A percentile compares a stretch with the other conserved stretches of the same genome.
Conservation (phyloP, 768 basidiomycete genomes). For the Termitomyces eurrhizus region DNA sequence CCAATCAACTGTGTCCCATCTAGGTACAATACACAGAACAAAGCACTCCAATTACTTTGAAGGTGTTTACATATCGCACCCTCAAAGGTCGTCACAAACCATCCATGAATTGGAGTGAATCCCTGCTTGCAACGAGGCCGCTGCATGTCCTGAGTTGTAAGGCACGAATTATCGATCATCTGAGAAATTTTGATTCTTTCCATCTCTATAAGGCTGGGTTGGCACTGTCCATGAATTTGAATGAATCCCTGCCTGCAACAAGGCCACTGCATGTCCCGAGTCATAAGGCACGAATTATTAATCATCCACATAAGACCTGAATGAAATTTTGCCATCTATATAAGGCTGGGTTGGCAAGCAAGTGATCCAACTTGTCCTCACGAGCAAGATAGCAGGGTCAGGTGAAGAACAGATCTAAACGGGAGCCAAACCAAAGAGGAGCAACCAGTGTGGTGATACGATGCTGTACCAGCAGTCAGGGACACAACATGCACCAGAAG, state of each 20-base stretch:
- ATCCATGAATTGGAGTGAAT: neutral
- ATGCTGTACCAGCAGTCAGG: too few species aligned
- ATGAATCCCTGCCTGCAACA: too few species aligned
- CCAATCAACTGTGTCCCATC: neutral
- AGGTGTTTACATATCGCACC: neutral
- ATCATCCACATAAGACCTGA: too few species aligned
- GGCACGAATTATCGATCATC: slow-evolving; percentile 9
- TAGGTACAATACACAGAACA: neutral
- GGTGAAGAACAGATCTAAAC: neutral
- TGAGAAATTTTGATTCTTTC: slow-evolving; percentile 1
- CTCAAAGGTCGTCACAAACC: neutral
- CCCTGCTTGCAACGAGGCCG: neutral
- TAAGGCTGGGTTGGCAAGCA: slow-evolving; percentile 5
- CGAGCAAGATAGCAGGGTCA: neutral
- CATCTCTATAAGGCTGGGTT: neutral
- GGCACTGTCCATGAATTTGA: too few species aligned
- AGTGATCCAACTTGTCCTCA: neutral
- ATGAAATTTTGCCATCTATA: too few species aligned
- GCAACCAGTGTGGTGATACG: too few species aligned
- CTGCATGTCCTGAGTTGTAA: neutral
- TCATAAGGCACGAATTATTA: too few species aligned
- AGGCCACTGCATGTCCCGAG: too few species aligned
- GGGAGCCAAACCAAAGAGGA: neutral
- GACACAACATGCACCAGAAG: too few species aligned
- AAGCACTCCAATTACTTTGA: neutral